These are phyloP conservation scores for Oldenlandia corymbosa DNA, from an alignment of 257 asterid species.

Conservation along the genomic window DNA sequence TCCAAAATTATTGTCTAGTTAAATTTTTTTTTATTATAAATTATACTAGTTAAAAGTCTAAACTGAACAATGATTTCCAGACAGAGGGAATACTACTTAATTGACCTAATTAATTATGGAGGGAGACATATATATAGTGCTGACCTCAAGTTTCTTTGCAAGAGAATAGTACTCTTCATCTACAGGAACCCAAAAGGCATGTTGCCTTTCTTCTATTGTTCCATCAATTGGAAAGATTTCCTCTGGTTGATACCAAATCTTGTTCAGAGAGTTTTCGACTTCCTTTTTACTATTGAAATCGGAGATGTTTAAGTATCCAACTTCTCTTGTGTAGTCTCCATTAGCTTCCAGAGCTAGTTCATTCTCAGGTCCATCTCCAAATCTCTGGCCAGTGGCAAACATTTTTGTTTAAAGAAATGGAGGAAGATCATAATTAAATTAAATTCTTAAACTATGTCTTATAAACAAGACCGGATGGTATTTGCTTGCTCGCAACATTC, in stretches of 20 bases:
- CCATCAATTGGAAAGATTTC: slow-evolving; percentile 28
- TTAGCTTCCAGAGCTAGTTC: slow-evolving; percentile 36
- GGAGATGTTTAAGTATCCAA: slow-evolving; percentile 16
- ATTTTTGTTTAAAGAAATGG: no score
- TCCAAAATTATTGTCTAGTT: no score
- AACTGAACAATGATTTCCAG: no score
- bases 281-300: neutral
- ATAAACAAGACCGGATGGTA: no score
- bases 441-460: neutral
- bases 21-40: no score
- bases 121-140: no score
- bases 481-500: no score
- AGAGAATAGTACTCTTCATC: slow-evolving; percentile 13
- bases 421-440: no score
- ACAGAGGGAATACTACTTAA: no score
- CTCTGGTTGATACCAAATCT: slow-evolving; percentile 30
- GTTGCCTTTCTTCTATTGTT: slow-evolving; percentile 21
- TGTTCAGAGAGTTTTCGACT: slow-evolving; percentile 18
- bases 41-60: no score
- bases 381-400: slow-evolving; percentile 31
- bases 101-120: neutral
- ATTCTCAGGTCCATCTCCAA: slow-evolving; percentile 42
- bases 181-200: slow-evolving; percentile 26
- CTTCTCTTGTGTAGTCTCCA: slow-evolving; percentile 42
- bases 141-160: slow-evolving; percentile 20